These are phyloP conservation scores for Aspergillus sp. DNA, from an alignment of 2,329 filamentous ascomycete species.

Conservation along the genomic window DNA sequence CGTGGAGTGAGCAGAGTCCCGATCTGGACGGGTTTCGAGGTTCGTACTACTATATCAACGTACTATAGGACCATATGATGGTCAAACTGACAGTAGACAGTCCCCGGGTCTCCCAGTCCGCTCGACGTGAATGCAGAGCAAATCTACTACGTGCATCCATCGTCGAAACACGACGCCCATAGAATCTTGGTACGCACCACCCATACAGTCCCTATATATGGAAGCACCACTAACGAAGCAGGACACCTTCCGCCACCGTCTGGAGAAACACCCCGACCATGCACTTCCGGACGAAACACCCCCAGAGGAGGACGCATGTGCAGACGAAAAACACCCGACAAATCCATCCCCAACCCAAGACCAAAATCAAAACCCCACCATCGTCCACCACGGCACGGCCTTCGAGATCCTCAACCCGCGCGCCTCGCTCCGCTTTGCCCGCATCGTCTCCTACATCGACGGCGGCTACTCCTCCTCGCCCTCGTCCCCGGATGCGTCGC, in stretches of 20 bases:
- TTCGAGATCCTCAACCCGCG: constrained; percentile 41
- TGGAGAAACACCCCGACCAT: constrained; percentile 19
- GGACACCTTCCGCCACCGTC: constrained; percentile 35
- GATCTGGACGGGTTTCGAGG: constrained; percentile 24
- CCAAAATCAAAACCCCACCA: constrained; percentile 26
- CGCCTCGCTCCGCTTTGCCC: constrained; percentile 33
- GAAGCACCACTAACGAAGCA: neutral
- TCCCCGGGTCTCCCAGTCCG: constrained; percentile 10
- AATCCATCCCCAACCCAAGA: constrained; percentile 21
- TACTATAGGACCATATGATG: neutral
- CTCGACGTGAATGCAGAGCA: constrained; percentile 6
- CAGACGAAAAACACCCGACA: constrained; percentile 26
- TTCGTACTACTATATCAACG: constrained; percentile 12
- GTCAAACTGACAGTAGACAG: constrained; percentile 5
- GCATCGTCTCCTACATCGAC: constrained; percentile 37
- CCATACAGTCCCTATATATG: neutral
- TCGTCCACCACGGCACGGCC: constrained; percentile 33
- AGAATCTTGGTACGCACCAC: constrained; percentile 14
- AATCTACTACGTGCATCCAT: neutral
- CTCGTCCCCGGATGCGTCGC: neutral
- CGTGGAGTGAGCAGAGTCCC: constrained; percentile 29
- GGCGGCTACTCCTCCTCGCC: constrained; percentile 26
- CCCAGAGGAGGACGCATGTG: constrained; percentile 15
- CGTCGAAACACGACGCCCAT: constrained; percentile 9
- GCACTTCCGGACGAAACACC: constrained; percentile 14